Evolutionary conservation across 768 basidiomycete genomes (phyloP).

Genomic region (Tricholoma saponaceum): DNA sequence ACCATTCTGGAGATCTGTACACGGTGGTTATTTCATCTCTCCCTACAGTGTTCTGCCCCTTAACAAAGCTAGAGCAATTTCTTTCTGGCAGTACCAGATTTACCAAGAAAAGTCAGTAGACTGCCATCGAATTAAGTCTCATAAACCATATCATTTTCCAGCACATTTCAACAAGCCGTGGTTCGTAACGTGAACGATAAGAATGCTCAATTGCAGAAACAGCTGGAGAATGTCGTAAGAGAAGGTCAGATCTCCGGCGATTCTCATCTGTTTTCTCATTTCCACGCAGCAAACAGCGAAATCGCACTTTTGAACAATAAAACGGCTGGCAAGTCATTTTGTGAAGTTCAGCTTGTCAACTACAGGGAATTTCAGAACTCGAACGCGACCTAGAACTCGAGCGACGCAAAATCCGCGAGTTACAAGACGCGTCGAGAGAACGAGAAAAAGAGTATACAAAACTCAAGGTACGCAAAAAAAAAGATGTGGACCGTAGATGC

Average conservation of each 20-base stretch:
- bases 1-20: slow-evolving; percentile 79
- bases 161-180: slow-evolving; percentile 82
- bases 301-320: slow-evolving; percentile 68
- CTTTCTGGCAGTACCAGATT: slow-evolving; percentile 90
- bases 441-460: slow-evolving; percentile 87
- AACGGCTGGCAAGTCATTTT: slow-evolving; percentile 45
- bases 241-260: slow-evolving; percentile 58
- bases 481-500: background rate
- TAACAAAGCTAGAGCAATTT: slow-evolving; percentile 54
- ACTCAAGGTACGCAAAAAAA: slow-evolving; percentile 54
- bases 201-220: slow-evolving; percentile 78
- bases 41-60: background rate
- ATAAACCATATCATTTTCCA: slow-evolving; percentile 18
- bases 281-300: slow-evolving; percentile 65
- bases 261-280: background rate
- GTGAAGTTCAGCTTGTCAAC: background rate
- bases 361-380: slow-evolving; percentile 42
- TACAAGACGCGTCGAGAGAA: slow-evolving; percentile 72
- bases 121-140: background rate
- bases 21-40: slow-evolving; percentile 39
- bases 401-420: slow-evolving; percentile 65
- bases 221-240: slow-evolving; percentile 78
- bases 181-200: slow-evolving; percentile 79
- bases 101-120: slow-evolving; percentile 72
- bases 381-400: slow-evolving; percentile 81